Evolutionary conservation across 805 yeast species (phyloP).

Genomic region (Yarrowia deformans): DNA sequence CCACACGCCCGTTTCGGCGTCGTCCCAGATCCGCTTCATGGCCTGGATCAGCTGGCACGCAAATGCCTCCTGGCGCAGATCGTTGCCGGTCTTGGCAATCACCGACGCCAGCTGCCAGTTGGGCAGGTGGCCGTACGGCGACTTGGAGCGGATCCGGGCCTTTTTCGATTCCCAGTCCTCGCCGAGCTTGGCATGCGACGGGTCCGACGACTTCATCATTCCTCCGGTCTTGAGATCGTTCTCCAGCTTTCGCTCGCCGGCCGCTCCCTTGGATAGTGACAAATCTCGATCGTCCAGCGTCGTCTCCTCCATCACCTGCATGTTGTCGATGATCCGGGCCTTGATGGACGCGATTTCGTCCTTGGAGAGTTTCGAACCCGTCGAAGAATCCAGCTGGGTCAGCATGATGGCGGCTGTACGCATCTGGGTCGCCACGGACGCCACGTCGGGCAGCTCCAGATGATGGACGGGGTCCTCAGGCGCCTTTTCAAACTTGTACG

Average conservation of each 20-base stretch:
- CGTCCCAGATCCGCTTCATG: slow-evolving; percentile 84
- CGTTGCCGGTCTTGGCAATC: slow-evolving; percentile 95
- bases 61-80: slow-evolving; percentile 94
- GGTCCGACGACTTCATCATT: slow-evolving; percentile 49
- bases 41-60: slow-evolving; percentile 94
- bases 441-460: slow-evolving; percentile 48
- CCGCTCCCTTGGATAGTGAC: slow-evolving; percentile 61
- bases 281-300: slow-evolving; percentile 58
- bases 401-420: slow-evolving; percentile 95
- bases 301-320: slow-evolving; percentile 78
- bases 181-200: slow-evolving; percentile 68
- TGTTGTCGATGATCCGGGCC: slow-evolving; percentile 70
- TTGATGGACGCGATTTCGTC: slow-evolving; percentile 73
- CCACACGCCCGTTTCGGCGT: slow-evolving; percentile 77
- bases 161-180: slow-evolving; percentile 93
- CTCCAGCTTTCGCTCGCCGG: slow-evolving; percentile 90
- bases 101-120: slow-evolving; percentile 97
- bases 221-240: slow-evolving; percentile 91
- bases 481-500: slow-evolving; percentile 48
- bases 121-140: slow-evolving; percentile 82
- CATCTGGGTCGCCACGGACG: slow-evolving; percentile 86
- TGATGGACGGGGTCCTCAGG: slow-evolving; percentile 40
- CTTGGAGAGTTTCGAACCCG: slow-evolving; percentile 53
- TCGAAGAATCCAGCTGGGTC: slow-evolving; percentile 77
- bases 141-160: slow-evolving; percentile 76